Evolutionary conservation across 345 rosid genomes (phyloP), one percentile per base, ranked within the genome.

Genomic region (Camelina sativa): DNA sequence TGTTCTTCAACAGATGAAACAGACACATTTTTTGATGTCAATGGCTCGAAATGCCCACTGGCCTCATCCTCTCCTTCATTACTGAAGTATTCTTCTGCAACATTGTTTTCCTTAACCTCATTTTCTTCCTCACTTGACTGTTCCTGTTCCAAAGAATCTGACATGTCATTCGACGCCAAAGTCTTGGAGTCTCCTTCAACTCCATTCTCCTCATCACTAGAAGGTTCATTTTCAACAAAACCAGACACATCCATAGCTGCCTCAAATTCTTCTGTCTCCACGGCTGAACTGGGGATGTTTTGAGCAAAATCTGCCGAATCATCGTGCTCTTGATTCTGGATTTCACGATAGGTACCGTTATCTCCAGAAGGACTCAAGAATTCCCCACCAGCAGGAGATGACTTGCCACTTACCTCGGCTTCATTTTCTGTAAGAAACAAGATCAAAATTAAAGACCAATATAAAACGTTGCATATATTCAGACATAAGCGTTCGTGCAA

Each of bases 381-480:
- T 43, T 83, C 85, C 32, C 74, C 79, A 1, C 69, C 72, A 69
- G 76, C 41, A 72, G 76, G 65, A 75, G 75, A 64, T 35, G 53
- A 65, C 71, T 54, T 77, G 8, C 72, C 69, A 43, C 77, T 73
- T 61, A 34, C 20, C 74, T 56, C 79, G 25, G 63, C 58, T 57
- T 77, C 76, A 82, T 73, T 55, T 37, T 80, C 85, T 67, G 81
- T 80, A 78, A 71, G 34, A 76, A 77, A 80, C 60, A 48, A 66
- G 50, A 34, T 63, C 60, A 65, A 28, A 16, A 59, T 20, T 62
- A 46, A 67, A 38, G 30, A 69, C 65, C 66, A 16, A 37, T 40
- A 66, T 69, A 41, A 55, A 51, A 64, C 40, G 53, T 58, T 8
- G 58, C 47, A 62, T 28, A 47, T 6, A 32, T 43, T 62, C 16